Conservation (phyloP, 1,284 basidiomycete genomes). For the Athelia sp. region DNA sequence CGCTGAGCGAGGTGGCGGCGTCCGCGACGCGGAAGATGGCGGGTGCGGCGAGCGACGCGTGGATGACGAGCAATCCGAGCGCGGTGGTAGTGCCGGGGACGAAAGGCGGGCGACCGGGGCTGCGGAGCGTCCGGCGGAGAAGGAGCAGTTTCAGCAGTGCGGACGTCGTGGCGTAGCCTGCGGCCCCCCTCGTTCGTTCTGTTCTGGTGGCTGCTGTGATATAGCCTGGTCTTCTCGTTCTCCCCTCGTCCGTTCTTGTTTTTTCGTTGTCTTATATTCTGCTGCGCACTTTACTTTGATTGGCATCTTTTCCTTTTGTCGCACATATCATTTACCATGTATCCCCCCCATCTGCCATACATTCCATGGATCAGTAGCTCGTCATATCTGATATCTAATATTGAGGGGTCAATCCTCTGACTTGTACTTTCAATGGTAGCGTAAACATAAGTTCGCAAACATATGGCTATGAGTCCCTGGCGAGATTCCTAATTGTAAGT, state of each 20-base stretch:
- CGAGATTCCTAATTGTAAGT: no score
- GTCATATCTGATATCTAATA: neutral
- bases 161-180: constrained; percentile 65
- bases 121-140: constrained; percentile 64
- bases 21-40: constrained; percentile 30
- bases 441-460: no score
- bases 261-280: neutral
- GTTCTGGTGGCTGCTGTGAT: constrained; percentile 1
- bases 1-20: constrained; percentile 47
- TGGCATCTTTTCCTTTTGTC: neutral
- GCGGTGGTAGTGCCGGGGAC: constrained; percentile 63
- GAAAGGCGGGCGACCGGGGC: constrained; percentile 64
- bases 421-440: no score
- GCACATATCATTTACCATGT: constrained; percentile 1
- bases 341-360: constrained; percentile 1
- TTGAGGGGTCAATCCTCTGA: no score
- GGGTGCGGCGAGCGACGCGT: constrained; percentile 45
- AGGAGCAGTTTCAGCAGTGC: constrained; percentile 80
- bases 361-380: neutral
- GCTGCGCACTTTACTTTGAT: neutral
- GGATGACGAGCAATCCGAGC: constrained; percentile 69
- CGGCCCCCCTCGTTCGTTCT: constrained; percentile 7
- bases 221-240: neutral
- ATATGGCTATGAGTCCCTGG: no score
- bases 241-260: no score